phyloP scores from a whole-genome alignment of 441 rosid genomes.

The Gossypium lobatum region DNA sequence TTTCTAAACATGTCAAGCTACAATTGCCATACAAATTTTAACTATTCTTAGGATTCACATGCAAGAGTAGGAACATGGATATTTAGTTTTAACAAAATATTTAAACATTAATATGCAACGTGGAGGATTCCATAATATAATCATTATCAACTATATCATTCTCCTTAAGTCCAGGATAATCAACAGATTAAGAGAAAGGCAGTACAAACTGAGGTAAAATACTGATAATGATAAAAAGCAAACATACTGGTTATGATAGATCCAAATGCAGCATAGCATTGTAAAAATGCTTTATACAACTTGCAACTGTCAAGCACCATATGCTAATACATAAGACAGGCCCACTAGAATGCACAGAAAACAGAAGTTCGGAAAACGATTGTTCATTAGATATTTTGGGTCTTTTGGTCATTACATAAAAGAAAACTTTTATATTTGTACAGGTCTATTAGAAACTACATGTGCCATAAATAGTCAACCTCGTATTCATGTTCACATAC shows the following conservation, averaged over 20 bases:
- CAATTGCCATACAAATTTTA: not conserved
- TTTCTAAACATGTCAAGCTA: not conserved
- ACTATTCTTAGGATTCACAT: not conserved
- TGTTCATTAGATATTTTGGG: not conserved
- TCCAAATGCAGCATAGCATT: not conserved
- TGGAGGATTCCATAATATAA: not conserved
- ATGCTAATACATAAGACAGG: not conserved
- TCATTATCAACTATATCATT: not conserved
- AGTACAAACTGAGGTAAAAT: not conserved
- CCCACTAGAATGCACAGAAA: not conserved
- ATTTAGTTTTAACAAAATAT: not conserved
- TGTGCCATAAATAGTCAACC: too few species aligned
- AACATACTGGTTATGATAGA: not conserved
- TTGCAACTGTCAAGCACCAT: not conserved
- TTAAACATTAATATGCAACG: not conserved
- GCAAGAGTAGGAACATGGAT: not conserved
- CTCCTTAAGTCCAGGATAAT: not conserved
- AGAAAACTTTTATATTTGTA: too few species aligned
- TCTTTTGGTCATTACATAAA: not conserved
- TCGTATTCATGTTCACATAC: not conserved
- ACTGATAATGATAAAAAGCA: not conserved
- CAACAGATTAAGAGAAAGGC: not conserved
- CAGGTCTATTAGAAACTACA: too few species aligned
- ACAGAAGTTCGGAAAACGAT: not conserved
- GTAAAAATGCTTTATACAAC: not conserved